Evolutionary conservation across 2,329 filamentous ascomycete genomes (phyloP).

Genomic region (Hirsutella thompsonii): DNA sequence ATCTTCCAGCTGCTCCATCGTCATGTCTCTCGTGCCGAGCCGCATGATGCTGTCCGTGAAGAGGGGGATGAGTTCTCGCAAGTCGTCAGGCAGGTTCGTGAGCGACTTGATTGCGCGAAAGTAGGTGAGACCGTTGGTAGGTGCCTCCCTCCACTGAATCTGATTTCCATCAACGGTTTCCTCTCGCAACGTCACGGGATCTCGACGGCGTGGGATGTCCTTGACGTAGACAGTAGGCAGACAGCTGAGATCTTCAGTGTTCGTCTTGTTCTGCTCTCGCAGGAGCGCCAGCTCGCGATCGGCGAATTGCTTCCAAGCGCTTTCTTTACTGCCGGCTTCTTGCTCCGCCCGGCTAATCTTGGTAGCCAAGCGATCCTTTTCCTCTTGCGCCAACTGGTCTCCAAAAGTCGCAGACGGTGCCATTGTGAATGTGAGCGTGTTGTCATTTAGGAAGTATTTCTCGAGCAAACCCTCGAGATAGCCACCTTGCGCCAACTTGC

Average conservation of each 20-base stretch:
- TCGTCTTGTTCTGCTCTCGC: constrained; percentile 71
- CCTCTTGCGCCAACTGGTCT: constrained; percentile 62
- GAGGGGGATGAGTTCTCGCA: constrained; percentile 73
- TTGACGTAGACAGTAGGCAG: constrained; percentile 77
- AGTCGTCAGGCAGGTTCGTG: constrained; percentile 67
- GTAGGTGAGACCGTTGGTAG: constrained; percentile 92
- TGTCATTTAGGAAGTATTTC: constrained; percentile 81
- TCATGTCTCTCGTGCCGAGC: constrained; percentile 73
- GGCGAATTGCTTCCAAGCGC: constrained; percentile 59
- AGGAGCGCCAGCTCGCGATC: constrained; percentile 70
- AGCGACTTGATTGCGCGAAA: constrained; percentile 81
- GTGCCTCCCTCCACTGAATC: constrained; percentile 82
- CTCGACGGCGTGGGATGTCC: constrained; percentile 74
- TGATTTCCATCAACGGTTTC: constrained; percentile 52
- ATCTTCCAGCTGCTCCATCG: constrained; percentile 92
- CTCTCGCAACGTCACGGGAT: constrained; percentile 46
- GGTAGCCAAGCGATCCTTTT: constrained; percentile 56
- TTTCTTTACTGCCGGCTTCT: constrained; percentile 55
- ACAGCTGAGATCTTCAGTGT: constrained; percentile 73
- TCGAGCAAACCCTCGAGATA: constrained; percentile 80
- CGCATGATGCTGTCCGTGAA: constrained; percentile 92
- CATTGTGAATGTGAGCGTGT: constrained; percentile 90
- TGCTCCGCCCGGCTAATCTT: constrained; percentile 63
- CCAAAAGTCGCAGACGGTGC: constrained; percentile 66
- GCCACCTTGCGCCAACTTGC: constrained; percentile 56